phyloP scores from a whole-genome alignment of 768 basidiomycete species.

The Naganishia friedmannii region DNA sequence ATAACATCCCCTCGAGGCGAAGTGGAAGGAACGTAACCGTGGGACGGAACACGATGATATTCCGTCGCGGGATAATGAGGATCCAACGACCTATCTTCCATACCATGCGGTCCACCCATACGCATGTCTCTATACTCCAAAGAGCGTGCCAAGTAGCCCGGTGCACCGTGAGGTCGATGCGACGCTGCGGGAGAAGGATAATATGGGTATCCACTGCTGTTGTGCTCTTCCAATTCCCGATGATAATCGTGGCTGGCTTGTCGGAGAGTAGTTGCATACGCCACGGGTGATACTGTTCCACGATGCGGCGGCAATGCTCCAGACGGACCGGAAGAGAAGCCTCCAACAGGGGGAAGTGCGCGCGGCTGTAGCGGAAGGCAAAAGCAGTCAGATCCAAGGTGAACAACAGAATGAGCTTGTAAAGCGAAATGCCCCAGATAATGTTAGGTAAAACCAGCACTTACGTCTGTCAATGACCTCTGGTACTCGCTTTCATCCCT shows the following conservation, averaged over 20 bases:
- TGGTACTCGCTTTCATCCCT: conserved; percentile 6
- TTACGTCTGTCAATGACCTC: neutral
- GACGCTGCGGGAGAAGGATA: conserved; percentile 12
- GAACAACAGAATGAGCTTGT: neutral
- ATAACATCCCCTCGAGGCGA: neutral
- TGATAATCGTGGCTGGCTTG: conserved; percentile 10
- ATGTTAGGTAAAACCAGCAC: neutral
- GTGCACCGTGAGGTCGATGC: neutral
- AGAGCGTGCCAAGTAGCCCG: neutral
- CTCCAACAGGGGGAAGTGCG: neutral
- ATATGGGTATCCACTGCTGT: conserved; percentile 6
- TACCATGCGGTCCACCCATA: neutral
- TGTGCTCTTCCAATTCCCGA: neutral
- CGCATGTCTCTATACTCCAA: neutral
- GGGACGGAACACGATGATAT: conserved; percentile 10
- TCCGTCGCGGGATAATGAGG: conserved; percentile 16
- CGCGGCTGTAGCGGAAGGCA: neutral
- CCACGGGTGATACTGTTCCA: conserved; percentile 7
- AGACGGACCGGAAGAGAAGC: neutral
- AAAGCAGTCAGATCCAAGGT: neutral
- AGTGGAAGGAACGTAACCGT: conserved; percentile 4
- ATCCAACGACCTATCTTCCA: conserved; percentile 15
- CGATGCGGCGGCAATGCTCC: neutral
- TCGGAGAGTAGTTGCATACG: conserved; percentile 7
- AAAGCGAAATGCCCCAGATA: neutral